Evolutionary conservation across 345 rosid genomes (phyloP).

Genomic region (Syzygium grande): DNA sequence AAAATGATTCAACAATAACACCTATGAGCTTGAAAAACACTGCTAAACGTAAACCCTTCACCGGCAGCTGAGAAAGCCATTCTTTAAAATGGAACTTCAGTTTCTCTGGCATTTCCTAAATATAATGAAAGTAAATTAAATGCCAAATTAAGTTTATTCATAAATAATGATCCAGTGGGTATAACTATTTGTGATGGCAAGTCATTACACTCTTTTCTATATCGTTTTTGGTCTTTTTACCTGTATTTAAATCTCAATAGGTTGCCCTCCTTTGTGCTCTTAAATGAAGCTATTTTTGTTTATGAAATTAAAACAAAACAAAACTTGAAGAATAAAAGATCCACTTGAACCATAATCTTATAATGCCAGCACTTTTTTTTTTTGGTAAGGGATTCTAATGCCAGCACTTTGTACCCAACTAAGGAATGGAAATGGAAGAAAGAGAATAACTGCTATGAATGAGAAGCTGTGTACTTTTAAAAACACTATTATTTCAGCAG

Average conservation of each 20-base stretch:
- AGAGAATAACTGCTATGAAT: not conserved
- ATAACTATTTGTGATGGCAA: not conserved
- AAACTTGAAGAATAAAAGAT: not conserved
- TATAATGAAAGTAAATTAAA: not conserved
- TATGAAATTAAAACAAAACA: not conserved
- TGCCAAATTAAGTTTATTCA: not conserved
- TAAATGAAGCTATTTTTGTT: not conserved
- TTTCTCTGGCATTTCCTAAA: not conserved
- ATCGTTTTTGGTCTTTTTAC: not conserved
- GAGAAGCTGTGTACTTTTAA: not conserved
- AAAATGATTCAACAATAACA: not conserved
- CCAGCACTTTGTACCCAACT: not conserved
- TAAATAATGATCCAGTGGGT: not conserved
- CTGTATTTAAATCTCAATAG: not conserved
- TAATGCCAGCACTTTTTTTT: not conserved
- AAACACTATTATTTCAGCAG: not conserved
- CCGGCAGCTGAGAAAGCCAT: not conserved
- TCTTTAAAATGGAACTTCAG: not conserved
- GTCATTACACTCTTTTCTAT: not conserved
- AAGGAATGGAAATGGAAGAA: not conserved
- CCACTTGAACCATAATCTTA: not conserved
- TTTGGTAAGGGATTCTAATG: not conserved
- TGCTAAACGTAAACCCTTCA: not conserved
- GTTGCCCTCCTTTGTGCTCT: not conserved
- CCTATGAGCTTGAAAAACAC: not conserved